Evolutionary conservation across 345 rosid genomes (phyloP).

Genomic region (Euphorbia tirucalli): DNA sequence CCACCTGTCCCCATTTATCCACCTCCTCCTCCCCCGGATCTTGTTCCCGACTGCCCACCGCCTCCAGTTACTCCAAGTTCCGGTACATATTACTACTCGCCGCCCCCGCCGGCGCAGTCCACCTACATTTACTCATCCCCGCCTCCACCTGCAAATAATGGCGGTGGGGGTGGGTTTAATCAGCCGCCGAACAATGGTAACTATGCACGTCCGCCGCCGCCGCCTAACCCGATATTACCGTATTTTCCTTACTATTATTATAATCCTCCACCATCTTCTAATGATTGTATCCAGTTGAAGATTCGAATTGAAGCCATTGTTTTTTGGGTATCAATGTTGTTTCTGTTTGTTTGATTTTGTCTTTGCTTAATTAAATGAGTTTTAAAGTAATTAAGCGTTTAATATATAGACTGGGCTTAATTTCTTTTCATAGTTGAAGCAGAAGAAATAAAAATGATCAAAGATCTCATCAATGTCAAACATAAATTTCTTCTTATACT

Average conservation of each 20-base stretch:
- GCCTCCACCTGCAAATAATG: slow-evolving; percentile 15
- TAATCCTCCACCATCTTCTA: slow-evolving; percentile 24
- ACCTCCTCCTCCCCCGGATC: slow-evolving; percentile 32
- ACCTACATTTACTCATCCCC: slow-evolving; percentile 20
- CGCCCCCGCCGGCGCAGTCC: slow-evolving; percentile 7
- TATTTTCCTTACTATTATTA: slow-evolving; percentile 27
- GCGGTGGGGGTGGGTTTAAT: slow-evolving; percentile 23
- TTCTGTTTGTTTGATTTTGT: not conserved
- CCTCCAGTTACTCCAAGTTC: slow-evolving; percentile 18
- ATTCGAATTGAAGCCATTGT: not conserved
- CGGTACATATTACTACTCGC: slow-evolving; percentile 10
- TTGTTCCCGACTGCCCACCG: slow-evolving; percentile 26
- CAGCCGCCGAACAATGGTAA: slow-evolving; percentile 19
- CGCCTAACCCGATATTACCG: slow-evolving; percentile 26
- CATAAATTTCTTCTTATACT: not conserved
- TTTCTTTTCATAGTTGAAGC: not conserved
- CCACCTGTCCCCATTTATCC: slow-evolving; percentile 21
- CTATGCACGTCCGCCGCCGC: slow-evolving; percentile 29
- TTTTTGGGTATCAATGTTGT: not conserved
- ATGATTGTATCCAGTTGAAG: slow-evolving; percentile 4
- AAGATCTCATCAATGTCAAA: not conserved
- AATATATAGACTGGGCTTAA: not conserved
- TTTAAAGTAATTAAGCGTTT: not conserved
- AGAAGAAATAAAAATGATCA: not conserved
- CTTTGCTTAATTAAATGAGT: not conserved